Evolutionary conservation across 139 green algal genomes (phyloP).

Genomic region (Chlamydomonas eustigma): DNA sequence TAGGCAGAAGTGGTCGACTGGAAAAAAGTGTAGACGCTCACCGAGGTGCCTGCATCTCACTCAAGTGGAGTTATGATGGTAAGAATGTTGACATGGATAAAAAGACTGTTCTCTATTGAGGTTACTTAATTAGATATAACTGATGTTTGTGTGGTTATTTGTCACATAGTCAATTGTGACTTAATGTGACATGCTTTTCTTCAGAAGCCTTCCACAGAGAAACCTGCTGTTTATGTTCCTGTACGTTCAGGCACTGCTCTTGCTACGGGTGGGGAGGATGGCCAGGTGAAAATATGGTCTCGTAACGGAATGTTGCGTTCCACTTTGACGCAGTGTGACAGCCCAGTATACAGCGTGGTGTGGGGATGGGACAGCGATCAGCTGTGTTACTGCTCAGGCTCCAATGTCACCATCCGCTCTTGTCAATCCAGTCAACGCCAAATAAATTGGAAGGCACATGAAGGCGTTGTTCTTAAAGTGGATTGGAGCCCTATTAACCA

Average conservation of each 20-base stretch:
- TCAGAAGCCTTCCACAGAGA: too few species aligned
- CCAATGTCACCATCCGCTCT: conserved; percentile 51
- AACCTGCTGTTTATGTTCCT: too few species aligned
- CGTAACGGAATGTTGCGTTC: conserved; percentile 74
- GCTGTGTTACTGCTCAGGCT: conserved; percentile 54
- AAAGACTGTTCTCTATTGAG: too few species aligned
- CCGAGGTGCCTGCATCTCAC: conserved; percentile 53
- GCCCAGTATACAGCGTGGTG: conserved; percentile 57
- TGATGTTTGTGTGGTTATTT: too few species aligned
- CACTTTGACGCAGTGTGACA: conserved; percentile 49
- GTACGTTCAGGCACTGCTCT: conserved; percentile 61
- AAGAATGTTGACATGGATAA: too few species aligned
- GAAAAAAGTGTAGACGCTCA: conserved; percentile 74
- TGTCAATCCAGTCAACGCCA: conserved; percentile 42
- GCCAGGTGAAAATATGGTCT: conserved; percentile 74
- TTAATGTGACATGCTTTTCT: too few species aligned
- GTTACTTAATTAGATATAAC: too few species aligned
- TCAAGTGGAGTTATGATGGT: conserved; percentile 74
- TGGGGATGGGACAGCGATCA: conserved; percentile 62
- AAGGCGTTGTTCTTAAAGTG: conserved; percentile 46
- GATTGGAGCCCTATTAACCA: conserved; percentile 70
- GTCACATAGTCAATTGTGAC: too few species aligned
- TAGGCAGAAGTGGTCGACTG: conserved; percentile 47
- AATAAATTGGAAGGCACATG: conserved; percentile 49
- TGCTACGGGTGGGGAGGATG: conserved; percentile 74